Evolutionary conservation across 2,329 filamentous ascomycete genomes (phyloP).

Genomic region (Ascochyta lentis): DNA sequence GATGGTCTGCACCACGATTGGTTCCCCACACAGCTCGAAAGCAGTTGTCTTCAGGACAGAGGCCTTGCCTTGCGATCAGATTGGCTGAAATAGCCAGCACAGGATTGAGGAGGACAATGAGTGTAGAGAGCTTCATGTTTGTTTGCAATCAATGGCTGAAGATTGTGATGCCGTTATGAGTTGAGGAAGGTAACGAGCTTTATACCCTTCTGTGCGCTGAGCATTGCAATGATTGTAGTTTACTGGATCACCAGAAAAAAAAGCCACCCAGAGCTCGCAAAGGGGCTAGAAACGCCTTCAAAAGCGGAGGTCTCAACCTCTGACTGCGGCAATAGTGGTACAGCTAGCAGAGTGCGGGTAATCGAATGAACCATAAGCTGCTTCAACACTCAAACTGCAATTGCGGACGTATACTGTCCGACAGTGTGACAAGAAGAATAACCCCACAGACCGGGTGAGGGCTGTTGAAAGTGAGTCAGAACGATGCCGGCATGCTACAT

Average conservation of each 20-base stretch:
- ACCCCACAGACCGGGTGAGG: neutral
- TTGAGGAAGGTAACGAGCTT: neutral
- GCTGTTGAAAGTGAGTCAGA: neutral
- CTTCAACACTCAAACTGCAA: neutral
- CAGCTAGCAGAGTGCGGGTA: neutral
- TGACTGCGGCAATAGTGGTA: neutral
- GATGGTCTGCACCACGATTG: conserved; percentile 18
- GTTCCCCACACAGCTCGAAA: conserved; percentile 35
- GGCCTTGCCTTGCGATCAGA: conserved; percentile 26
- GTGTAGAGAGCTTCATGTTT: conserved; percentile 34
- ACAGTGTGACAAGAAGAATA: neutral
- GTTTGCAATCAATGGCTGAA: conserved; percentile 5
- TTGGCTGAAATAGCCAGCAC: conserved; percentile 22
- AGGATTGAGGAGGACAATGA: conserved; percentile 16
- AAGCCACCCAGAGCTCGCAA: neutral
- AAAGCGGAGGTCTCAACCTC: conserved; percentile 1
- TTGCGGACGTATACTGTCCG: neutral
- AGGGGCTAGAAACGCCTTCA: neutral
- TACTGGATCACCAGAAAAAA: neutral
- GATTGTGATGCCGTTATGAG: neutral
- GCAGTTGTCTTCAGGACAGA: conserved; percentile 34
- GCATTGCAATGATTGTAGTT: too few relatives aligned
- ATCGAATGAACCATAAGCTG: neutral
- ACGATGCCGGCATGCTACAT: neutral
- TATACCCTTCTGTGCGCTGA: neutral